These are phyloP conservation scores for Lactarius vividus DNA, from an alignment of 768 basidiomycete species.

Conservation along the genomic window DNA sequence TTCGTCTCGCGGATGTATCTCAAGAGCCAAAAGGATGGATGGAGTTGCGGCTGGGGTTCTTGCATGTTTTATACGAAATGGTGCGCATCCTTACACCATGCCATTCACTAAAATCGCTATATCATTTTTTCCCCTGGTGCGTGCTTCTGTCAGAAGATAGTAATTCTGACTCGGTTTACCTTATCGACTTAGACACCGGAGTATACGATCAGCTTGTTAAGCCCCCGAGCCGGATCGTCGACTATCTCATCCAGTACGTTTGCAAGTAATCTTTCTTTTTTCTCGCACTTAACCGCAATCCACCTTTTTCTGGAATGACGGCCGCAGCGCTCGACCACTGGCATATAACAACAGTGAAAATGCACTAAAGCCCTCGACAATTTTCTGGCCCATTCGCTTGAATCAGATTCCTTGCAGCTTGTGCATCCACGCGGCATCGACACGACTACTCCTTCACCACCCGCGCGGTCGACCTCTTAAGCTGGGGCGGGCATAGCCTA, in stretches of 20 bases:
- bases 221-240: constrained; percentile 76
- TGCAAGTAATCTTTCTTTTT: not conserved
- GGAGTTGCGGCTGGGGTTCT: constrained; percentile 41
- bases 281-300: not conserved
- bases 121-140: too few species aligned
- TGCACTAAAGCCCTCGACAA: constrained; percentile 64
- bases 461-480: constrained; percentile 91
- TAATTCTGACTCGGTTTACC: too few species aligned
- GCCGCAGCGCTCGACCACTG: constrained; percentile 56
- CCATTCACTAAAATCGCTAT: not conserved
- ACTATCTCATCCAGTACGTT: constrained; percentile 86
- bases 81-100: constrained; percentile 41
- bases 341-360: constrained; percentile 85
- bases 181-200: constrained; percentile 58
- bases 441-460: constrained; percentile 84
- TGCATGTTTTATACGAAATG: constrained; percentile 88
- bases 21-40: constrained; percentile 70
- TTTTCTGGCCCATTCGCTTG: constrained; percentile 91
- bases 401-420: constrained; percentile 87
- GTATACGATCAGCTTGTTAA: constrained; percentile 89
- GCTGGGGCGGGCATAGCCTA: constrained; percentile 92
- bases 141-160: too few species aligned
- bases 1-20: constrained; percentile 51
- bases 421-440: constrained; percentile 88
- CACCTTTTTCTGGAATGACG: constrained; percentile 92